A percentile compares a stretch with the other conserved stretches of the same genome.
Conservation (phyloP, 2,329 filamentous ascomycete species). For the Talaromyces sp. region DNA sequence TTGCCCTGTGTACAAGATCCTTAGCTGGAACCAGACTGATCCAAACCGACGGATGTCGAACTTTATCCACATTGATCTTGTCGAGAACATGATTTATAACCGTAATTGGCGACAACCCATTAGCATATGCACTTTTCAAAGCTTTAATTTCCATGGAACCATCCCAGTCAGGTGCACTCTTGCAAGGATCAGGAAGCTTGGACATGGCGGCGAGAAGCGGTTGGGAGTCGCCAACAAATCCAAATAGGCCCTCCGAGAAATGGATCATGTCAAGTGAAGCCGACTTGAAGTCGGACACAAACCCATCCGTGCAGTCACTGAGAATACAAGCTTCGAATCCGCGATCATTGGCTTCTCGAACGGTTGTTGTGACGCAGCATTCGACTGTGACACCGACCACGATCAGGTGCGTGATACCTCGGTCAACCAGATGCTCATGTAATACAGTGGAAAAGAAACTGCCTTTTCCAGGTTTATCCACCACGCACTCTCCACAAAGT, state of each 20-base stretch:
- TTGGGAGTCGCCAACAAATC: slow-evolving; percentile 23
- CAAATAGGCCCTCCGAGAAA: slow-evolving; percentile 32
- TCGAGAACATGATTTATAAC: slow-evolving; percentile 29
- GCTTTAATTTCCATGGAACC: slow-evolving; percentile 3
- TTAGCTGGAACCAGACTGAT: slow-evolving; percentile 26
- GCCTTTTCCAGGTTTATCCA: slow-evolving; percentile 56
- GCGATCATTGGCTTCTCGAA: slow-evolving; percentile 54
- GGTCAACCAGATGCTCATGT: slow-evolving; percentile 47
- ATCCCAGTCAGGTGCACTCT: slow-evolving; percentile 4
- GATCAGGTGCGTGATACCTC: slow-evolving; percentile 53
- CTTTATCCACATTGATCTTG: slow-evolving; percentile 1
- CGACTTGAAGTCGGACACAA: slow-evolving; percentile 29
- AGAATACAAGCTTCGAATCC: slow-evolving; percentile 55
- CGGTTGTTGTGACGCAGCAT: slow-evolving; percentile 52
- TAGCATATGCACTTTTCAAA: slow-evolving; percentile 14
- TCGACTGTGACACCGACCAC: slow-evolving; percentile 55
- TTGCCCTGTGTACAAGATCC: slow-evolving; percentile 34
- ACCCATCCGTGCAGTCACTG: slow-evolving; percentile 36
- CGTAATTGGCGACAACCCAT: slow-evolving; percentile 38
- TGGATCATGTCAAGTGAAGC: slow-evolving; percentile 31
- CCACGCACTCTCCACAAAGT: slow-evolving; percentile 46
- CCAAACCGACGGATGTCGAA: slow-evolving; percentile 4
- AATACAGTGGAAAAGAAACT: slow-evolving; percentile 54
- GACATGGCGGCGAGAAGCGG: slow-evolving; percentile 12
- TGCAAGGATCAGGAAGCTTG: slow-evolving; percentile 8